Evolutionary conservation across 2,329 filamentous ascomycete species (phyloP), one percentile per base, ranked within the genome.

Genomic region (Septoria linicola): DNA sequence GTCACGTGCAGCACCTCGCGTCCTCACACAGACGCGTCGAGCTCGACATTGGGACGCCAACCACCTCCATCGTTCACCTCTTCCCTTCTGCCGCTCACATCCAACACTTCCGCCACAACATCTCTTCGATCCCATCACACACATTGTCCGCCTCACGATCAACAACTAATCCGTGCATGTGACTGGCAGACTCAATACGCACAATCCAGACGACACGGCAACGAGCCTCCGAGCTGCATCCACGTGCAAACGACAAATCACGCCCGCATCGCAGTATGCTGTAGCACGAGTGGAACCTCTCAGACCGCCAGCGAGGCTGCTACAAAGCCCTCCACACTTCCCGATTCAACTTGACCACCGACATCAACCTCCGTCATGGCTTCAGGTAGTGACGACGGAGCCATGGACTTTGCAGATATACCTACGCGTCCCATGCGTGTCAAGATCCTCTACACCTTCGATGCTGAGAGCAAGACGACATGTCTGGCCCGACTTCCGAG

Each of bases 391-490:
- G 57, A 58, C 42, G 61, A 53, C 37, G 55, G 51, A 47, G 32
- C 32, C 14, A 14, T 36, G 20, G 61, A 62, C 21, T 64, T 67
- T 41, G 63, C 59, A 48, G 63, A 67, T 49, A 65, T 70, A 25
- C 67, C 67, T 14, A 69, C 68, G 59, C 67, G 68, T 61, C 69
- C 72, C 39, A 78, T 78, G 76, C 72, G 75, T 72, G 91, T 97
- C 71, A 97, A 97, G 78, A 87, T 97, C 42, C 84, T 95, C 55
- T 99, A 97, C 73, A 96, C 90, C 25, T 96, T 97, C 73, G 91
- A 97, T 70, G 84, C 85, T 66, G 85, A 92, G 60, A 86, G 83
- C 73, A 90, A 90, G 72, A 85, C 89, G 58, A 91, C 92, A 67
- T 96, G 90, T 71, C 79, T 99, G 42, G 91, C 92, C 53, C 82